These are phyloP conservation scores for Alloteropsis semialata DNA, from an alignment of 176 grass and related monocot genomes.

Conservation along the genomic window DNA sequence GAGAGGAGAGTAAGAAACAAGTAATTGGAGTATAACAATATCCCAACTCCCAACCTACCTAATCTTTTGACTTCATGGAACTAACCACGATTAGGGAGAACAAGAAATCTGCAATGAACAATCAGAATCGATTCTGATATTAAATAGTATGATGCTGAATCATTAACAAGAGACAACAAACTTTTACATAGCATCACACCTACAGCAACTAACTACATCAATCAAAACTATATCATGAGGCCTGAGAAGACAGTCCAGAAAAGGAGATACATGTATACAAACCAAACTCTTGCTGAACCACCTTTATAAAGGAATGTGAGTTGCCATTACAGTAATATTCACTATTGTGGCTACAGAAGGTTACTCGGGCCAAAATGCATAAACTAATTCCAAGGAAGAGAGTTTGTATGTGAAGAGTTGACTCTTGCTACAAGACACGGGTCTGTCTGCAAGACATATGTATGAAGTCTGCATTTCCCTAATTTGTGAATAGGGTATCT, in stretches of 20 bases:
- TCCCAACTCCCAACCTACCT: neutral
- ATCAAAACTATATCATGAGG: neutral
- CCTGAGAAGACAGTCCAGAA: neutral
- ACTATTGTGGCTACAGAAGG: neutral
- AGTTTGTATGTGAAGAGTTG: neutral
- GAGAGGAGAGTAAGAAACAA: conserved; percentile 15
- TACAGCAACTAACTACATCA: neutral
- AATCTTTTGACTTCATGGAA: conserved; percentile 6
- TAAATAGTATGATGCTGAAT: neutral
- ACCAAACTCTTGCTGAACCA: neutral
- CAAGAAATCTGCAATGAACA: neutral
- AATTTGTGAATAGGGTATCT: neutral
- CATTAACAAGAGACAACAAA: conserved; percentile 18
- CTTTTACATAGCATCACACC: conserved; percentile 1
- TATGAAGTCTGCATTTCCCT: neutral
- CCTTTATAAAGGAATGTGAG: neutral
- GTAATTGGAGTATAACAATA: conserved; percentile 3
- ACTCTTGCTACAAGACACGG: neutral
- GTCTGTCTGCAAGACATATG: neutral
- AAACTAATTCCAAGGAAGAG: neutral
- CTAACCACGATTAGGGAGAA: neutral
- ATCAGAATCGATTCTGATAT: neutral
- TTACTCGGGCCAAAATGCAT: neutral
- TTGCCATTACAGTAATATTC: neutral
- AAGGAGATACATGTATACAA: neutral